A percentile compares a stretch with the other conserved stretches of the same genome.
phyloP scores from a whole-genome alignment of 768 basidiomycete species.

The Daedaleopsis sinensis region DNA sequence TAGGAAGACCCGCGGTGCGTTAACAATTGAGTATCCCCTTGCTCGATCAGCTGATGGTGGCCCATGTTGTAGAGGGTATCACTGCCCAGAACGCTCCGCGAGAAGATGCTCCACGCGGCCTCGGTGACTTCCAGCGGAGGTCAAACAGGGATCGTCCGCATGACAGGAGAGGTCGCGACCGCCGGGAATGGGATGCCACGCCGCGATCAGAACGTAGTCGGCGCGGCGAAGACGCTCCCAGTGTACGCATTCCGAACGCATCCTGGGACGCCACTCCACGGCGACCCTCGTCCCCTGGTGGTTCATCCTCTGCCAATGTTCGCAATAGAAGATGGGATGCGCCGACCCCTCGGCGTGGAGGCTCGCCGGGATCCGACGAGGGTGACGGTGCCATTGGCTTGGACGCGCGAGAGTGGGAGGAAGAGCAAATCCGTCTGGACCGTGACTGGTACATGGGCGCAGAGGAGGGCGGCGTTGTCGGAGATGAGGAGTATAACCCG shows the following conservation, averaged over 20 bases:
- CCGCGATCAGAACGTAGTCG: conserved; percentile 59
- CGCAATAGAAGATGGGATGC: conserved; percentile 72
- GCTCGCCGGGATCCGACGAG: conserved; percentile 71
- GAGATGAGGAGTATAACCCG: conserved; percentile 92
- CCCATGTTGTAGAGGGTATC: conserved; percentile 64
- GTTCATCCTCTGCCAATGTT: background rate
- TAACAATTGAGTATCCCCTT: background rate
- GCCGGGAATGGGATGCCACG: conserved; percentile 58
- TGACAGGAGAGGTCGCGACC: conserved; percentile 33
- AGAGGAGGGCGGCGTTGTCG: conserved; percentile 82
- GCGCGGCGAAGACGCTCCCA: conserved; percentile 64
- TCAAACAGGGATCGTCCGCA: conserved; percentile 66
- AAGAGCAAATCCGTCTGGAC: conserved; percentile 90
- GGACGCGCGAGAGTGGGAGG: conserved; percentile 93
- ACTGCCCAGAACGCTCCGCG: conserved; percentile 57
- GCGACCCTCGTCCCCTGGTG: conserved; percentile 27
- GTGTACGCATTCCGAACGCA: conserved; percentile 88
- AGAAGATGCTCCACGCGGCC: conserved; percentile 67
- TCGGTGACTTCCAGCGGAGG: conserved; percentile 94
- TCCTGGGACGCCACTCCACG: conserved; percentile 95
- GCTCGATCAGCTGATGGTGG: background rate
- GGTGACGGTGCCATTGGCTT: conserved; percentile 46
- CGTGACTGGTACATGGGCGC: conserved; percentile 96
- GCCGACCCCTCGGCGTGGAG: conserved; percentile 76
- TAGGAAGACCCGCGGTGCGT: conserved; percentile 61